Evolutionary conservation across 2,329 filamentous ascomycete genomes (phyloP).

Genomic region (Colletotrichum tabaci): DNA sequence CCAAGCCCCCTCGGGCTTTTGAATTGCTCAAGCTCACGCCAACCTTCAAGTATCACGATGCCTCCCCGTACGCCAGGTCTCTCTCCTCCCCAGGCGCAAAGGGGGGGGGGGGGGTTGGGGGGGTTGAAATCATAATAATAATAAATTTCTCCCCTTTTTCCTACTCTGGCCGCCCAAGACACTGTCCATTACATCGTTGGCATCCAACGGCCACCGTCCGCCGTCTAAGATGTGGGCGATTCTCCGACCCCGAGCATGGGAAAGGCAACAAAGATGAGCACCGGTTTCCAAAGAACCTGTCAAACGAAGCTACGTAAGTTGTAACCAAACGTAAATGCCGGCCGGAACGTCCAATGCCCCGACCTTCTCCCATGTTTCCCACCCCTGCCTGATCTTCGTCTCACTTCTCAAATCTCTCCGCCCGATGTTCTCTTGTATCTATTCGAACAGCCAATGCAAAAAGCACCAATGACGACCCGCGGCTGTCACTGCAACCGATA

Average conservation of each 20-base stretch:
- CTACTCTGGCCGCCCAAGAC: background rate
- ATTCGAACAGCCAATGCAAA: background rate
- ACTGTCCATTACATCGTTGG: background rate
- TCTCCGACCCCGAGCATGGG: slow-evolving; percentile 18
- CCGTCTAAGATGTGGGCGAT: background rate
- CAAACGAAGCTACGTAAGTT: slow-evolving; percentile 2
- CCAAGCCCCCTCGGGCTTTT: background rate
- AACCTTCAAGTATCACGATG: background rate
- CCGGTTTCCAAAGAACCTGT: slow-evolving; percentile 33
- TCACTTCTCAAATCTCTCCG: slow-evolving; percentile 18
- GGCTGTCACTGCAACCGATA: slow-evolving; percentile 30
- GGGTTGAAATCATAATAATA: too few species aligned
- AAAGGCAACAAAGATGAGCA: slow-evolving; percentile 10
- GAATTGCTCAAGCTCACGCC: slow-evolving; percentile 4
- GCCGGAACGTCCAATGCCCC: slow-evolving; percentile 36
- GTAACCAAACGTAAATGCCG: slow-evolving; percentile 17
- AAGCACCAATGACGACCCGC: slow-evolving; percentile 21
- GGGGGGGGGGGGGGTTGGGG: too few species aligned
- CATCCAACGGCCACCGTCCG: slow-evolving; percentile 1
- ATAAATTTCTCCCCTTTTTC: too few species aligned
- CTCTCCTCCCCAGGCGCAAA: background rate
- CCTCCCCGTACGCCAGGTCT: slow-evolving; percentile 10
- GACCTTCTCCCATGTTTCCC: slow-evolving; percentile 31
- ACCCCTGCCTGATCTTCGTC: slow-evolving; percentile 40
- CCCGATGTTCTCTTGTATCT: slow-evolving; percentile 22